Evolutionary conservation across 2,329 filamentous ascomycete genomes (phyloP).

Genomic region (Aspergillus ibericus): DNA sequence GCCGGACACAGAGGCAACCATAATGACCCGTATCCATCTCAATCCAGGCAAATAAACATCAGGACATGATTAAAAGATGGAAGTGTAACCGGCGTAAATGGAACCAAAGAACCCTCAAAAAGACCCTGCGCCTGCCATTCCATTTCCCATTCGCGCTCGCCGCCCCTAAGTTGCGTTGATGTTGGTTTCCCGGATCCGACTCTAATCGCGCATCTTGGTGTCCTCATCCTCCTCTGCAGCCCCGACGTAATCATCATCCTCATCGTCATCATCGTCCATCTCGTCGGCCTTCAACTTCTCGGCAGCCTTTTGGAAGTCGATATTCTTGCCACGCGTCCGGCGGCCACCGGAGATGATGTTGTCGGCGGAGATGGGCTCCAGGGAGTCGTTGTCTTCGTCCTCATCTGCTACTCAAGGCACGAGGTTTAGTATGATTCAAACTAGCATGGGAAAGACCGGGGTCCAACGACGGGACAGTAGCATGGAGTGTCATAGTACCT

Average conservation of each 20-base stretch:
- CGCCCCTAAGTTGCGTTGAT: slow-evolving; percentile 10
- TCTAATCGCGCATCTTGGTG: slow-evolving; percentile 44
- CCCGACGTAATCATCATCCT: slow-evolving; percentile 46
- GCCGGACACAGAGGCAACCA: neutral
- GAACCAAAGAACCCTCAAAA: slow-evolving; percentile 14
- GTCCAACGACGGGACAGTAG: neutral
- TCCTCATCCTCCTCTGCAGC: slow-evolving; percentile 35
- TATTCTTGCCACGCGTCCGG: slow-evolving; percentile 87
- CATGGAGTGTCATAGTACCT: neutral
- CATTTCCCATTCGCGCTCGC: slow-evolving; percentile 17
- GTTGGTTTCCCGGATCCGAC: slow-evolving; percentile 6
- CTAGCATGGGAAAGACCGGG: neutral
- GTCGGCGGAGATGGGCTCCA: slow-evolving; percentile 85
- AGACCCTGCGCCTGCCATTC: slow-evolving; percentile 21
- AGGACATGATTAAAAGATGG: neutral
- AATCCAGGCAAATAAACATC: neutral
- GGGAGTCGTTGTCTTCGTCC: slow-evolving; percentile 71
- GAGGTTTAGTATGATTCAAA: slow-evolving; percentile 12
- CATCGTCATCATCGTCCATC: slow-evolving; percentile 61
- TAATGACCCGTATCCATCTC: neutral
- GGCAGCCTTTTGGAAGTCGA: slow-evolving; percentile 90
- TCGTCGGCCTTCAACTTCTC: slow-evolving; percentile 72
- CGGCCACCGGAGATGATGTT: slow-evolving; percentile 80
- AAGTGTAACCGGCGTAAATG: neutral
- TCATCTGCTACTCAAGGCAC: slow-evolving; percentile 48